Conservation (phyloP, 2,329 filamentous ascomycete species). For the Penicillium paneum region DNA sequence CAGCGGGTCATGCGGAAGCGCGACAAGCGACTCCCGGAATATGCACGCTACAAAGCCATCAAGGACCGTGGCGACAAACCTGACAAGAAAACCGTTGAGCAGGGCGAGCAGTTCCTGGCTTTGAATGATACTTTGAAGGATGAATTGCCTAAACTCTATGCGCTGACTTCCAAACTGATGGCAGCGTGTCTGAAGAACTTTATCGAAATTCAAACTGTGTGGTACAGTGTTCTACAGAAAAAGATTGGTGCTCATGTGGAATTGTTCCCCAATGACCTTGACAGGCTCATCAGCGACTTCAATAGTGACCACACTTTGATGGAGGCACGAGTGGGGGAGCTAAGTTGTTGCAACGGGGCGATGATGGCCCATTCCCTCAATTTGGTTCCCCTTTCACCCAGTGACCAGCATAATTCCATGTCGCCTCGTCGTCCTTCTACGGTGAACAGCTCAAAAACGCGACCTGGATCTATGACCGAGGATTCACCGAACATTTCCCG, state of each 20-base stretch:
- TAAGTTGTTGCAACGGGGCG: slow-evolving; percentile 75
- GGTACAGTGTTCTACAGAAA: slow-evolving; percentile 79
- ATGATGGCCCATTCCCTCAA: slow-evolving; percentile 58
- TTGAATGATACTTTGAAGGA: slow-evolving; percentile 91
- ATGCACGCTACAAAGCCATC: slow-evolving; percentile 73
- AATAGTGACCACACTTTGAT: slow-evolving; percentile 72
- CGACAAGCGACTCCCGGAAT: slow-evolving; percentile 86
- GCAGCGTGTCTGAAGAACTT: slow-evolving; percentile 80
- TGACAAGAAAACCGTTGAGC: slow-evolving; percentile 78
- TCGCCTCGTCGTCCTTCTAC: slow-evolving; percentile 51
- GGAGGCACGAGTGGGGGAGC: slow-evolving; percentile 66
- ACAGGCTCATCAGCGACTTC: slow-evolving; percentile 75
- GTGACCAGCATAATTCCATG: slow-evolving; percentile 25
- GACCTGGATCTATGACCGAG: slow-evolving; percentile 63
- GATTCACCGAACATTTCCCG: slow-evolving; percentile 61
- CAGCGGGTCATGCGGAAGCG: slow-evolving; percentile 91
- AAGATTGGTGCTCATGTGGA: slow-evolving; percentile 75
- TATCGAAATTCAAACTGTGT: slow-evolving; percentile 76
- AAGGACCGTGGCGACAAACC: slow-evolving; percentile 78
- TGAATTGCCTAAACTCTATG: slow-evolving; percentile 81
- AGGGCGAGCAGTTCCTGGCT: slow-evolving; percentile 83
- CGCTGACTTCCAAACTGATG: slow-evolving; percentile 76
- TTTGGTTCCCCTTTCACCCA: slow-evolving; percentile 58
- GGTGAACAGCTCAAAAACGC: slow-evolving; percentile 51
- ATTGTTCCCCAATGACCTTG: slow-evolving; percentile 63